Evolutionary conservation across 192 early-diverging fungal species (phyloP).

Genomic region (Globomyces pollinis-pini): DNA sequence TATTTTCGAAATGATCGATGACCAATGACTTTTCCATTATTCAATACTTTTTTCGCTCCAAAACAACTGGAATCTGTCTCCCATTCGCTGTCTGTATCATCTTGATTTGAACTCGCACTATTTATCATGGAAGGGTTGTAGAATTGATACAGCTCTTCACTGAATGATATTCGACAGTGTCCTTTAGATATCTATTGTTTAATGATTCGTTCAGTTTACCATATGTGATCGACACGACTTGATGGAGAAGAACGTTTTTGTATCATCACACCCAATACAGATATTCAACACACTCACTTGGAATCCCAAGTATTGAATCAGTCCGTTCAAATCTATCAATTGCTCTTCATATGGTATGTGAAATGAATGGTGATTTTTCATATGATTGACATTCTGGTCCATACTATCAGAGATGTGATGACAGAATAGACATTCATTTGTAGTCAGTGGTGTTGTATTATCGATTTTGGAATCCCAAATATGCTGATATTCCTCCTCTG

Average conservation of each 20-base stretch:
- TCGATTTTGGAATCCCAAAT: constrained; percentile 77
- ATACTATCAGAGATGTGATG: constrained; percentile 29
- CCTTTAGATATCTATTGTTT: too few species aligned
- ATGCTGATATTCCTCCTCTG: constrained; percentile 59
- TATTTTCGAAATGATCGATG: constrained; percentile 72
- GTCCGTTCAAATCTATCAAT: constrained; percentile 75
- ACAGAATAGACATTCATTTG: constrained; percentile 90
- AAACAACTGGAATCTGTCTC: constrained; percentile 17
- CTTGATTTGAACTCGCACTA: constrained; percentile 20
- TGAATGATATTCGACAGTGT: too few species aligned
- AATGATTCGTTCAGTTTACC: too few species aligned
- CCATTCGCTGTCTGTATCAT: constrained; percentile 26
- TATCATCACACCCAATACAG: constrained; percentile 90
- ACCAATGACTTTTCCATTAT: constrained; percentile 72
- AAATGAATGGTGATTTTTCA: constrained; percentile 81
- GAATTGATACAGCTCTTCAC: too few species aligned
- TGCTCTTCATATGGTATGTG: constrained; percentile 97
- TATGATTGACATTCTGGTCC: constrained; percentile 77
- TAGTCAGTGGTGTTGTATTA: constrained; percentile 53
- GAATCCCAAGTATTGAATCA: constrained; percentile 86
- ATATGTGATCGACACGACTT: too few species aligned
- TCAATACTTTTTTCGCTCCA: too few species aligned
- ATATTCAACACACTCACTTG: constrained; percentile 91
- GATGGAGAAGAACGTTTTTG: too few species aligned
- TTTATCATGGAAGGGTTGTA: constrained; percentile 57